Conservation (phyloP, 75 land plant genomes). For the Azolla pinnata region DNA sequence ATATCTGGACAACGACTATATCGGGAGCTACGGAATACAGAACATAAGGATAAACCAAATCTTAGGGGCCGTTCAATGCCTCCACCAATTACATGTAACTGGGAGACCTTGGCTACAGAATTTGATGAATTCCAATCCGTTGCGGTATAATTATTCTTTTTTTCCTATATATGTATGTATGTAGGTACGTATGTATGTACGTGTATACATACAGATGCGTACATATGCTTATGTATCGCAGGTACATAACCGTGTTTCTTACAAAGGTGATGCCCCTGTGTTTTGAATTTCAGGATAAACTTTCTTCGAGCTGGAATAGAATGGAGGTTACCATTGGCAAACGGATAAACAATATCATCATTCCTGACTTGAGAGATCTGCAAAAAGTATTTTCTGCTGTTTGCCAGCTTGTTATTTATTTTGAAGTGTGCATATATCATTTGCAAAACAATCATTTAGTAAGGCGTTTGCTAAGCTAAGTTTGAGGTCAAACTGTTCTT, state of each 20-base stretch:
- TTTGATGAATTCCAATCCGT: conserved; percentile 89
- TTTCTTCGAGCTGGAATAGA: conserved; percentile 16
- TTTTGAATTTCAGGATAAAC: conserved; percentile 8
- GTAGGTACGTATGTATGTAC: background rate
- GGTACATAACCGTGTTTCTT: too few species aligned
- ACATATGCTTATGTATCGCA: background rate
- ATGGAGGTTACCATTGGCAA: conserved; percentile 23
- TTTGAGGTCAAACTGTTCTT: background rate
- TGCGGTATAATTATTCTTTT: conserved; percentile 53
- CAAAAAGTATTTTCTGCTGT: conserved; percentile 8
- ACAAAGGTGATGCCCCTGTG: too few species aligned
- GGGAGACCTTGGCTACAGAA: conserved; percentile 96
- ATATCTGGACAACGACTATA: conserved; percentile 77
- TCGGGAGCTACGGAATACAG: conserved; percentile 59
- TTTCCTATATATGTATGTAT: too few species aligned
- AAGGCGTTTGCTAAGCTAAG: background rate
- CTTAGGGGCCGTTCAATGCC: conserved; percentile 25
- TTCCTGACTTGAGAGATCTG: conserved; percentile 20
- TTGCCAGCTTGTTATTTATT: background rate
- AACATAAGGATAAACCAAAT: conserved; percentile 40
- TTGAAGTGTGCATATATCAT: background rate
- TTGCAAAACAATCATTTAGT: background rate
- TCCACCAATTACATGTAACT: conserved; percentile 44
- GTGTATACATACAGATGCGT: background rate
- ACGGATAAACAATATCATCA: conserved; percentile 12